phyloP scores from a whole-genome alignment of 192 early-diverging fungal species.

The Gryganskiella cystojenkinii region DNA sequence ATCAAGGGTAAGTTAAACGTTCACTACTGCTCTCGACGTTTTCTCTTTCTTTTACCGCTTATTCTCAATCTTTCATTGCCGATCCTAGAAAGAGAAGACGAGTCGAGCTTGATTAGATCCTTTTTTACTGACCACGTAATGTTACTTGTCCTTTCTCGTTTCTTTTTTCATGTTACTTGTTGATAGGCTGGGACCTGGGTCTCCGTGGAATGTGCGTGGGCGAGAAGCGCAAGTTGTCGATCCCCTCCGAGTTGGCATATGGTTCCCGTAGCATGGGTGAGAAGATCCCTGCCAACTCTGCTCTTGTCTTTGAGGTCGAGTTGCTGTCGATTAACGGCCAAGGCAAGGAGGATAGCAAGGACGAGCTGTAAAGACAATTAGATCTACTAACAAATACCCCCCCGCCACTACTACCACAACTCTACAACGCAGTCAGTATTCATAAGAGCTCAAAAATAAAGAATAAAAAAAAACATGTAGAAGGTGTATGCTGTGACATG shows the following conservation, averaged over 20 bases:
- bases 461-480: too few species aligned
- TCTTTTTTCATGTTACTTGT: neutral
- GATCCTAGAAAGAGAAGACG: too few species aligned
- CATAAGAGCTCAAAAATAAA: too few species aligned
- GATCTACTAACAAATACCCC: neutral
- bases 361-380: slow-evolving; percentile 23
- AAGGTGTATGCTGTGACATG: too few species aligned
- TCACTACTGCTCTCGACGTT: neutral
- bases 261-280: slow-evolving; percentile 65
- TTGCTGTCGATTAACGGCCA: slow-evolving; percentile 64
- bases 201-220: slow-evolving; percentile 81
- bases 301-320: slow-evolving; percentile 87
- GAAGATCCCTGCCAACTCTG: slow-evolving; percentile 55
- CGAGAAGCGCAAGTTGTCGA: slow-evolving; percentile 79
- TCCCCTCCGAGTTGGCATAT: slow-evolving; percentile 73
- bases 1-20: slow-evolving; percentile 66
- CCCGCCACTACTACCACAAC: too few species aligned
- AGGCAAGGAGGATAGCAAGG: slow-evolving; percentile 8
- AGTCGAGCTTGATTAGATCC: too few species aligned
- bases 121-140: neutral
- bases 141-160: neutral
- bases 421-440: too few species aligned
- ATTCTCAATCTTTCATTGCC: neutral
- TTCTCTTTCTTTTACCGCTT: neutral
- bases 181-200: slow-evolving; percentile 78